phyloP scores from a whole-genome alignment of 1,139 yeast genomes.

The Ogataea hybrid region DNA sequence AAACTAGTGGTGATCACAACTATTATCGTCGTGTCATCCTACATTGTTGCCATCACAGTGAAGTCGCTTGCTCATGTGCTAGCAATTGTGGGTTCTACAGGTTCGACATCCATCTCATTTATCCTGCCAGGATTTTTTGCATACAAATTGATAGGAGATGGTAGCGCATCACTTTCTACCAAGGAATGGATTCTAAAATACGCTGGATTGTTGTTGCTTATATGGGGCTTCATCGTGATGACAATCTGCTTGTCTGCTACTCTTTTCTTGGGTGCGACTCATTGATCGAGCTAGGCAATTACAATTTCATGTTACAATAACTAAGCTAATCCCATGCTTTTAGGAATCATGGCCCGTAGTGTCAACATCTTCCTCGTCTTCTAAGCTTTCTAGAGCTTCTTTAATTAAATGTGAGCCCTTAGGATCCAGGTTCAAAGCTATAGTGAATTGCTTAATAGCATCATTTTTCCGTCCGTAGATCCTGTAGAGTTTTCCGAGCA shows the following conservation, averaged over 20 bases:
- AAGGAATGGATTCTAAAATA: constrained; percentile 47
- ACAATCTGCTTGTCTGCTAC: constrained; percentile 76
- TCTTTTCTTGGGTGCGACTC: constrained; percentile 42
- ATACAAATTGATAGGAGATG: constrained; percentile 57
- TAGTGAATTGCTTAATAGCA: constrained; percentile 85
- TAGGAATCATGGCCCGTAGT: constrained; percentile 14
- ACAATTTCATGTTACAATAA: constrained; percentile 12
- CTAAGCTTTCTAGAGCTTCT: constrained; percentile 68
- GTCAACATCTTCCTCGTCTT: constrained; percentile 21
- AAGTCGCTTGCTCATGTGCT: constrained; percentile 79
- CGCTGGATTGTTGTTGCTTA: constrained; percentile 57
- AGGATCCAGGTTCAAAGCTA: constrained; percentile 90
- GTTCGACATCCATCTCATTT: constrained; percentile 90
- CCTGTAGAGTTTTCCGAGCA: constrained; percentile 84
- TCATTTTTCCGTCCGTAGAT: constrained; percentile 68
- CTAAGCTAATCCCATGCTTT: not conserved
- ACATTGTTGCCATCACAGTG: constrained; percentile 72
- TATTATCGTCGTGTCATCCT: constrained; percentile 58
- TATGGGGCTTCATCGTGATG: constrained; percentile 82
- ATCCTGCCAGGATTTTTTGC: constrained; percentile 92
- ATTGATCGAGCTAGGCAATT: constrained; percentile 8
- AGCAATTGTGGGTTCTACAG: constrained; percentile 94
- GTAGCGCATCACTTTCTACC: constrained; percentile 35
- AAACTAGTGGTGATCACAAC: constrained; percentile 67
- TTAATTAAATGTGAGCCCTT: constrained; percentile 86